phyloP scores from a whole-genome alignment of 208 protist species.

The Leishmania aethiopica region DNA sequence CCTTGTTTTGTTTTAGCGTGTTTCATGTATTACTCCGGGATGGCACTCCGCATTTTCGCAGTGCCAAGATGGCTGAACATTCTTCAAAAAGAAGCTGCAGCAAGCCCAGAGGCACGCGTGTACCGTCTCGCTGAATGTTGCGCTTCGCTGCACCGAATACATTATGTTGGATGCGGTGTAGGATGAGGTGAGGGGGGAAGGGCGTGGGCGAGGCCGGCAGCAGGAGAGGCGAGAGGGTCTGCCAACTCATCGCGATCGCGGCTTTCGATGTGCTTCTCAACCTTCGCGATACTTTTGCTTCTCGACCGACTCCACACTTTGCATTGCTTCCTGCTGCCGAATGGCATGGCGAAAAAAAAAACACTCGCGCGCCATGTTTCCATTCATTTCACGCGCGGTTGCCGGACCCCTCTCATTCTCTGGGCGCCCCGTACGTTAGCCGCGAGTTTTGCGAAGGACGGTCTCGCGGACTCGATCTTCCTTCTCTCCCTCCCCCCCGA shows the following conservation, averaged over 20 bases:
- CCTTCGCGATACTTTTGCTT: background rate
- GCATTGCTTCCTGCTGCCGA: background rate
- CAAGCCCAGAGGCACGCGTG: background rate
- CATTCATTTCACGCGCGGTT: background rate
- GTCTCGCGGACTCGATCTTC: background rate
- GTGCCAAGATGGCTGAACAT: background rate
- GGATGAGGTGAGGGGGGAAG: background rate
- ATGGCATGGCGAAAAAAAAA: background rate
- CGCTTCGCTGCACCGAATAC: background rate
- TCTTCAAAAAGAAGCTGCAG: background rate
- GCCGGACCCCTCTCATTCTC: background rate
- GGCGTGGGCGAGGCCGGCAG: background rate
- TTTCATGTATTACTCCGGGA: background rate
- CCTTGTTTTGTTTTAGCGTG: background rate
- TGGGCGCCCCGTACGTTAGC: background rate
- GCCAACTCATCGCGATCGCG: background rate
- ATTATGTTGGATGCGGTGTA: background rate
- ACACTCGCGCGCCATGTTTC: background rate
- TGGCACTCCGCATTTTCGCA: background rate
- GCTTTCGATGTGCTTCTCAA: too few relatives aligned
- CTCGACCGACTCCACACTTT: background rate
- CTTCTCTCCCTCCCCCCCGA: background rate
- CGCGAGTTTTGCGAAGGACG: background rate
- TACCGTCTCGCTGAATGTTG: background rate
- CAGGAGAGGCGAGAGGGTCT: background rate